These are phyloP conservation scores for Apodospora peruviana DNA, from an alignment of 495 filamentous ascomycete species.

Conservation along the genomic window DNA sequence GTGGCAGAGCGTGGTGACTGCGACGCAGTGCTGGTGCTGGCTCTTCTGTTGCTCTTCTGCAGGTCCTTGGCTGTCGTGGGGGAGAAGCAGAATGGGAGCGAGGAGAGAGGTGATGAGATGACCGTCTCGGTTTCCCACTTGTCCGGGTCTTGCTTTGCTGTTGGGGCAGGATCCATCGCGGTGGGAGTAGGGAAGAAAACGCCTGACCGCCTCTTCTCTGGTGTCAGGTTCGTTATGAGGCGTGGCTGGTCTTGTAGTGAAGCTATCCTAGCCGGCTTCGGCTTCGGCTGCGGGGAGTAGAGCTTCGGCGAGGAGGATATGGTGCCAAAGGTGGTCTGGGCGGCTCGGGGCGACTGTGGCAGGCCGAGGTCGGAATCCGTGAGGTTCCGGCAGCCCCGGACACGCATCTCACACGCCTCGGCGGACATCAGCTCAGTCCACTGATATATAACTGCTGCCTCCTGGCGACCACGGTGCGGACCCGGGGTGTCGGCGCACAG, in stretches of 20 bases:
- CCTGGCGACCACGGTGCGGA: conserved; percentile 8
- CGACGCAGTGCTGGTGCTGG: background rate
- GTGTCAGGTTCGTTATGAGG: background rate
- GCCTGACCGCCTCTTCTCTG: background rate
- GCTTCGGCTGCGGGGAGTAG: background rate
- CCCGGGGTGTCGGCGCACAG: conserved; percentile 2
- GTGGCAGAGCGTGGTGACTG: background rate
- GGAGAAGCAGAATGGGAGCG: background rate
- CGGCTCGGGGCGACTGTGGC: background rate
- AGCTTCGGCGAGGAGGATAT: background rate
- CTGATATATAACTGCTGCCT: conserved; percentile 9
- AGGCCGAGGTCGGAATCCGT: background rate
- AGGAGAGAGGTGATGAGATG: background rate
- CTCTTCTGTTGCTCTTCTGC: background rate
- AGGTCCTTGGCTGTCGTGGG: background rate
- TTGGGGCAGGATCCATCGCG: background rate
- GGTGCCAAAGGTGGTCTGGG: background rate
- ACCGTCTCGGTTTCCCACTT: conserved; percentile 1
- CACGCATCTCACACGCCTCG: conserved; percentile 2
- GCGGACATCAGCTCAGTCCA: conserved; percentile 9
- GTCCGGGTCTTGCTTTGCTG: background rate
- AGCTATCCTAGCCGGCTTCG: background rate
- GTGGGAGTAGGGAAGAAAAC: background rate
- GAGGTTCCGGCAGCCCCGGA: background rate
- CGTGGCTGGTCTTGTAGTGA: background rate